Evolutionary conservation across 2,329 filamentous ascomycete species (phyloP).

Genomic region (Aspergillus nomiae): DNA sequence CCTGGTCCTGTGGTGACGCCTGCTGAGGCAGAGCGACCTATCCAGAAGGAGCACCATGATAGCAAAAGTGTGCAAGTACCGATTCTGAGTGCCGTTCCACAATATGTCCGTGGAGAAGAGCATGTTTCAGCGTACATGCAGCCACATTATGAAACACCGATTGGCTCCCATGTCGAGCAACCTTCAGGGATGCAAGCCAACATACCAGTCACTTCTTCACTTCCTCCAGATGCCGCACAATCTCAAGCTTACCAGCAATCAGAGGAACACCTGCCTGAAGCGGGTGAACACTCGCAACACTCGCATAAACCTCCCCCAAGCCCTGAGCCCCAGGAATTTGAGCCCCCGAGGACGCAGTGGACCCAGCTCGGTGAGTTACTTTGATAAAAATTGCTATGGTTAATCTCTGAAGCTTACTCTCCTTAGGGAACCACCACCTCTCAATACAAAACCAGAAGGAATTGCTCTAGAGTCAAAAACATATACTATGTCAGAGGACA

Average conservation of each 20-base stretch:
- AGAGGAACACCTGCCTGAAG: conserved; percentile 47
- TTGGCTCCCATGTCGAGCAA: conserved; percentile 16
- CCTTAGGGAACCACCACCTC: conserved; percentile 61
- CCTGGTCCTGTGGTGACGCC: neutral
- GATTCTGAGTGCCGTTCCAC: conserved; percentile 42
- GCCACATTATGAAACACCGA: conserved; percentile 18
- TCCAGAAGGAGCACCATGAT: neutral
- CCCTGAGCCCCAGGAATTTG: conserved; percentile 49
- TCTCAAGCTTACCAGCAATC: conserved; percentile 34
- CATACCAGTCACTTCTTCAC: neutral
- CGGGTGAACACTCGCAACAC: conserved; percentile 43
- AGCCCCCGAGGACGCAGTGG: conserved; percentile 62
- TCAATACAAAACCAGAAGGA: conserved; percentile 78
- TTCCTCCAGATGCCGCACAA: neutral
- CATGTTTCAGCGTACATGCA: conserved; percentile 38
- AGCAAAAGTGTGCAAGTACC: conserved; percentile 15
- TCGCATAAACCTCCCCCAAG: conserved; percentile 39
- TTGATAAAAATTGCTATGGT: conserved; percentile 11
- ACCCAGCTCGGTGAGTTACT: conserved; percentile 58
- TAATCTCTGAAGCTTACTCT: conserved; percentile 23
- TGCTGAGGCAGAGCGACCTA: conserved; percentile 1
- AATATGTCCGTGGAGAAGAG: conserved; percentile 50
- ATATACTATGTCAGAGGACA: conserved; percentile 82
- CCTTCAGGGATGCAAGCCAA: conserved; percentile 8
- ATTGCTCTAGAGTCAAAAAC: conserved; percentile 75